A percentile compares a stretch with the other conserved stretches of the same genome.
Evolutionary conservation across 169 alveolate species (phyloP).

Genomic region (Babesia ovata): DNA sequence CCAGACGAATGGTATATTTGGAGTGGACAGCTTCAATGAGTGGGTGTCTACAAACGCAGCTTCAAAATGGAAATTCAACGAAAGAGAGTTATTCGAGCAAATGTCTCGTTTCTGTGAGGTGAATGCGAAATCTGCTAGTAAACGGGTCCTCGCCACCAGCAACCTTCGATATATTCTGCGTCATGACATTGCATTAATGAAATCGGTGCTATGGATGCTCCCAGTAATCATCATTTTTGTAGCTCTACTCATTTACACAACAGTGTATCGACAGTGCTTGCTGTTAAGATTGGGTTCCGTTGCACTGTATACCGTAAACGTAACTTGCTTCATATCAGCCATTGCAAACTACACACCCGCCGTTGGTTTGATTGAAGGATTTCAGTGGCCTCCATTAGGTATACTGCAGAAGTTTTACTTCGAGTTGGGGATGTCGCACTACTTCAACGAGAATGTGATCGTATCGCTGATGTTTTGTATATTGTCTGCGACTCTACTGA

Average conservation of each 20-base stretch:
- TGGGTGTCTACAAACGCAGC: neutral
- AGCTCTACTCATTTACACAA: neutral
- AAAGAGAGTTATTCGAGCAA: neutral
- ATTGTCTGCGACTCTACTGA: neutral
- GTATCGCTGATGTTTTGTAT: neutral
- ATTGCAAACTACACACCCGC: neutral
- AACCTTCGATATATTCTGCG: neutral
- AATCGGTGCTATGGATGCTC: neutral
- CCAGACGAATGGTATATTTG: neutral
- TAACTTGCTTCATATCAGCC: conserved; percentile 8
- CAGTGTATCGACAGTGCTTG: neutral
- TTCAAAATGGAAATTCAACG: neutral
- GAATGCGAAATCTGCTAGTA: neutral
- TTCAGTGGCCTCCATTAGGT: too few species aligned
- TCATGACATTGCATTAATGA: neutral
- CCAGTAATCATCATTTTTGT: neutral
- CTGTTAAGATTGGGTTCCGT: neutral
- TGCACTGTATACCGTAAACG: neutral
- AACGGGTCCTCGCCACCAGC: neutral
- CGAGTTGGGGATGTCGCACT: conserved; percentile 3
- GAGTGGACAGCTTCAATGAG: neutral
- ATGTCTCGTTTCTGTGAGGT: neutral
- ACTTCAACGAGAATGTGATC: neutral
- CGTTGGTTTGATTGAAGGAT: neutral
- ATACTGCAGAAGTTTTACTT: neutral